Evolutionary conservation across 2,329 filamentous ascomycete species (phyloP).

Genomic region (Epichloe gansuensis): DNA sequence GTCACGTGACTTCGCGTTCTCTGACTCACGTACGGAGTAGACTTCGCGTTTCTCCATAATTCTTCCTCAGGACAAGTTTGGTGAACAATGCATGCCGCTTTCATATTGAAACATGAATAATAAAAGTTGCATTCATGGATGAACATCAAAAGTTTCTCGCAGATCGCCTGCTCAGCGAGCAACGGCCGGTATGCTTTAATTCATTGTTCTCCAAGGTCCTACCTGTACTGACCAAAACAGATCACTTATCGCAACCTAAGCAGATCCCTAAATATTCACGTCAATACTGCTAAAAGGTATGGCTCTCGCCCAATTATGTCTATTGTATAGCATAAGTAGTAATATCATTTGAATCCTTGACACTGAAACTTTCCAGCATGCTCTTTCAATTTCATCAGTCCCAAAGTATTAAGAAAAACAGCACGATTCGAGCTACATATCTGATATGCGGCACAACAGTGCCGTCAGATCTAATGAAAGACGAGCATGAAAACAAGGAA

Average conservation of each 20-base stretch:
- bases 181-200: constrained; percentile 47
- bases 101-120: background rate
- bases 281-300: constrained; percentile 81
- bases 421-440: constrained; percentile 84
- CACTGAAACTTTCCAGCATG: constrained; percentile 43
- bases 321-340: background rate
- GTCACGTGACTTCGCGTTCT: constrained; percentile 24
- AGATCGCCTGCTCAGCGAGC: constrained; percentile 62
- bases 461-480: background rate
- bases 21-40: constrained; percentile 4
- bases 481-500: constrained; percentile 53
- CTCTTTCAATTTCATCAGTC: constrained; percentile 75
- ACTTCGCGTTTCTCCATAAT: background rate
- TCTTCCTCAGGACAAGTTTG: background rate
- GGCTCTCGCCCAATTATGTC: background rate
- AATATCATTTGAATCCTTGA: background rate
- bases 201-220: background rate
- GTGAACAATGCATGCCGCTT: background rate
- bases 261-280: constrained; percentile 69
- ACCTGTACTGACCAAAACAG: constrained; percentile 28
- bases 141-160: constrained; percentile 63
- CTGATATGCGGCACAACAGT: constrained; percentile 53
- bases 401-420: constrained; percentile 70
- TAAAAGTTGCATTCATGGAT: constrained; percentile 27
- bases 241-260: constrained; percentile 80